Base-by-base conservation (phyloP, 2,329 filamentous ascomycete genomes). In the Tricladium varicosporioides region DNA sequence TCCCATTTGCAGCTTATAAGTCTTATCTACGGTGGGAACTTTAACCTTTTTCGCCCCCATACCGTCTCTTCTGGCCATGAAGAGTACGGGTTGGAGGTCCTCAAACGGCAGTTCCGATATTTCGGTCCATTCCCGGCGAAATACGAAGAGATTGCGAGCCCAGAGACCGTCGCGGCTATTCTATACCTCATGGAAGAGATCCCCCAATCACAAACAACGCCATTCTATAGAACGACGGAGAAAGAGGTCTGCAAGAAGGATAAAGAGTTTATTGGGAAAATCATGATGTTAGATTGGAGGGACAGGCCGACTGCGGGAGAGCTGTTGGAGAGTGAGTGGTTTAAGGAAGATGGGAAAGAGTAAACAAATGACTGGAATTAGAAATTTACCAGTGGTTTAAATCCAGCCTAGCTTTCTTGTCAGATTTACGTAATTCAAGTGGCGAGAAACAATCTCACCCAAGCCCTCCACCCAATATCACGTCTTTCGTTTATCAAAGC, bases 151-250 rank as follows among this genome's bases (percentile, higher is more conserved):
- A 53, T 62, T 51, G 51, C 57, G 7, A 48, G 48, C 43, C 15
- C 31, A 32, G n/a, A 56, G 32, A 56, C 51, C 4, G 33, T 56
- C 31, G 42, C 52, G 13, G 53, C 51, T 18, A 56, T 58, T 31
- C 40, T 57, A 22, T 60, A 53, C 18, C 22, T 58, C 2, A 53
- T 56, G 44, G 31, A 60, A 10, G 22, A 53, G 18, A 56, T 55
- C n/a, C 62, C 62, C 15, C 57, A 57, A 43, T 53, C 63, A 40
- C 56, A 63, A 48, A 53, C 64, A 55, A 70, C 61, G 42, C 67
- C 64, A 2, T 71, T 72, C 50, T 57, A 42, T 1, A 54, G 56
- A 22, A 64, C 56, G 27, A 54, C 64, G 14, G 61, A 45, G 19
- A 43, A 33, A 7, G 42, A 45, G 42, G 42, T 45, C 16, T 45